These are phyloP conservation scores for Magnusiomyces paraingens DNA, from an alignment of 1,139 yeast genomes.

Conservation along the genomic window DNA sequence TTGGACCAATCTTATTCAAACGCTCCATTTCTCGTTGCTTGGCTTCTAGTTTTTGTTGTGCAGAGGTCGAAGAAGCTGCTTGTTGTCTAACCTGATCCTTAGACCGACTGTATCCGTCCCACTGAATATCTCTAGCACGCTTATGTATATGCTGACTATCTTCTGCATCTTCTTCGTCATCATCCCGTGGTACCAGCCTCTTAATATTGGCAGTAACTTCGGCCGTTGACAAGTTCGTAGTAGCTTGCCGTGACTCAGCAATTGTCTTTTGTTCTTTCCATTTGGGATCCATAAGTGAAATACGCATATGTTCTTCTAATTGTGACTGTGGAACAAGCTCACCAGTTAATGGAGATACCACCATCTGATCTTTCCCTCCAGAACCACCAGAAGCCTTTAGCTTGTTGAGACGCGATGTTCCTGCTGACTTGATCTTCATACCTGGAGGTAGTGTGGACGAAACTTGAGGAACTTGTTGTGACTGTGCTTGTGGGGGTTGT, in stretches of 20 bases:
- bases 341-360: slow-evolving; percentile 71
- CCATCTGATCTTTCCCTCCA: slow-evolving; percentile 33
- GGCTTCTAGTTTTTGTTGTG: slow-evolving; percentile 22
- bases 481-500: background rate
- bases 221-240: slow-evolving; percentile 58
- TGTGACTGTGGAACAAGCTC: slow-evolving; percentile 61
- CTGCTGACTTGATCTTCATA: slow-evolving; percentile 63
- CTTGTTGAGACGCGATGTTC: slow-evolving; percentile 52
- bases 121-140: slow-evolving; percentile 23
- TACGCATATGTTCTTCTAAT: slow-evolving; percentile 67
- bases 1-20: slow-evolving; percentile 26
- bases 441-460: slow-evolving; percentile 2
- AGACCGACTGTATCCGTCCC: slow-evolving; percentile 29
- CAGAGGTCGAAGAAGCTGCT: slow-evolving; percentile 23
- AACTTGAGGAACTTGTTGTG: background rate
- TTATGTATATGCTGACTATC: slow-evolving; percentile 15
- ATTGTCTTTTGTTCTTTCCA: slow-evolving; percentile 65
- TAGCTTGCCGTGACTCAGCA: slow-evolving; percentile 51
- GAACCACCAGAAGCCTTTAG: slow-evolving; percentile 11
- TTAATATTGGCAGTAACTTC: slow-evolving; percentile 75
- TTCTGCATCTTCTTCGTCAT: slow-evolving; percentile 8
- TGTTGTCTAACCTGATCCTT: slow-evolving; percentile 23
- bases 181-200: slow-evolving; percentile 37
- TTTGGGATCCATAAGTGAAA: slow-evolving; percentile 71
- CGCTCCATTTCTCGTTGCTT: slow-evolving; percentile 19